Evolutionary conservation across 1,284 basidiomycete species (phyloP).

Genomic region (Malassezia yamatoensis): DNA sequence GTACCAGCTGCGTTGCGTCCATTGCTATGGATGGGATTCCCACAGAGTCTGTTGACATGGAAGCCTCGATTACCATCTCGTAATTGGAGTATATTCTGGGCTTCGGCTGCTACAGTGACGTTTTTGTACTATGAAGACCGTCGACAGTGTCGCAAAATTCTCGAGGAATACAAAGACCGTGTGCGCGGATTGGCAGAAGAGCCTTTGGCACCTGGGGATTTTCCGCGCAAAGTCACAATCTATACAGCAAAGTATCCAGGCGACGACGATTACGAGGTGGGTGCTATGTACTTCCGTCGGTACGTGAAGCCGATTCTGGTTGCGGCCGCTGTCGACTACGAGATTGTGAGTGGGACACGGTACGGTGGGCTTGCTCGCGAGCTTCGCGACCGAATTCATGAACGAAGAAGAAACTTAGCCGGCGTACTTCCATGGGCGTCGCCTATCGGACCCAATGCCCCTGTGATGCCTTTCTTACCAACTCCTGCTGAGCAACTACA

Average conservation of each 20-base stretch:
- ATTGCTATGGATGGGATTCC: constrained; percentile 51
- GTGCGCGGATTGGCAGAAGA: constrained; percentile 68
- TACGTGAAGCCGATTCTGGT: constrained; percentile 95
- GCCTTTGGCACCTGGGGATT: constrained; percentile 59
- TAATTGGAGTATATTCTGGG: constrained; percentile 85
- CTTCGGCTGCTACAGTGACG: constrained; percentile 60
- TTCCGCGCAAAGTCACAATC: constrained; percentile 71
- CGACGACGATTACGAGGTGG: constrained; percentile 80
- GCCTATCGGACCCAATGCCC: constrained; percentile 45
- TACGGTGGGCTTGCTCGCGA: constrained; percentile 71
- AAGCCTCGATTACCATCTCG: constrained; percentile 63
- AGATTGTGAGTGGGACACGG: constrained; percentile 67
- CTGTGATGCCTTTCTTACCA: constrained; percentile 55
- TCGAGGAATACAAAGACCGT: constrained; percentile 65
- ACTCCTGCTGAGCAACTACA: constrained; percentile 56
- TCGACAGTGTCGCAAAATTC: constrained; percentile 64
- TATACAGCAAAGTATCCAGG: constrained; percentile 84
- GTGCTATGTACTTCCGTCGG: constrained; percentile 77
- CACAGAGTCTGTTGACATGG: constrained; percentile 50
- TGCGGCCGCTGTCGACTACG: constrained; percentile 85
- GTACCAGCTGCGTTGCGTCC: constrained; percentile 31
- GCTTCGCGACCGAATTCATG: constrained; percentile 63
- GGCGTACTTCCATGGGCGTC: constrained; percentile 39
- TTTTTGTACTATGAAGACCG: constrained; percentile 78
- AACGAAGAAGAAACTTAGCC: constrained; percentile 53